Conservation (phyloP, 1,284 basidiomycete species). For the Fomitopsis pinicola region DNA sequence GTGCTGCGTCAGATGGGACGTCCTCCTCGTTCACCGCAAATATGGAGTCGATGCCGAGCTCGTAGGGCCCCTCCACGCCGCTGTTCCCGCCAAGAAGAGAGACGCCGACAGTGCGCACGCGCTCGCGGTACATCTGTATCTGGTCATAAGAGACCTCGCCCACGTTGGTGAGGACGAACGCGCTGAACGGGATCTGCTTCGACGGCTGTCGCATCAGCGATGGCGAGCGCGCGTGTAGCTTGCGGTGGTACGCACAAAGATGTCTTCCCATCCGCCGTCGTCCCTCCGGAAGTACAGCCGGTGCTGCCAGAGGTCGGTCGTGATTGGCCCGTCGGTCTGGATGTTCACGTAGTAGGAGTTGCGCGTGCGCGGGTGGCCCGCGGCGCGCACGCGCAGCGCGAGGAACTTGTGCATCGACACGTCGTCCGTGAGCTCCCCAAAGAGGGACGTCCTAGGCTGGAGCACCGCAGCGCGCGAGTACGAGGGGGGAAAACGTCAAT, state of each 20-base stretch:
- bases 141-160: constrained; percentile 71
- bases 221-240: neutral
- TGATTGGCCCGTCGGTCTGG: constrained; percentile 77
- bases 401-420: constrained; percentile 77
- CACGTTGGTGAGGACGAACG: constrained; percentile 81
- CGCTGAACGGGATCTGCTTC: constrained; percentile 71
- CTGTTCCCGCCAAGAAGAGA: constrained; percentile 79
- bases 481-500: neutral
- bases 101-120: constrained; percentile 78
- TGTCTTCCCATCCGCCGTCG: constrained; percentile 80
- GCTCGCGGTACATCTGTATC: constrained; percentile 72
- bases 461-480: neutral
- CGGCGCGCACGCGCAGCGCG: constrained; percentile 69
- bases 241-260: constrained; percentile 54
- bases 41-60: constrained; percentile 72
- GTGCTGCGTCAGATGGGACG: constrained; percentile 29
- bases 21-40: constrained; percentile 56
- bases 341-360: constrained; percentile 87
- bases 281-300: constrained; percentile 71
- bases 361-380: constrained; percentile 64
- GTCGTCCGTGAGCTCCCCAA: constrained; percentile 80
- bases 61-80: constrained; percentile 64
- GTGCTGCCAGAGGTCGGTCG: constrained; percentile 87
- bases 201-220: neutral
- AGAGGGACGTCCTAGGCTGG: constrained; percentile 66